Conservation (phyloP, 257 asterid genomes). For the Nicotiana obtusifolia region DNA sequence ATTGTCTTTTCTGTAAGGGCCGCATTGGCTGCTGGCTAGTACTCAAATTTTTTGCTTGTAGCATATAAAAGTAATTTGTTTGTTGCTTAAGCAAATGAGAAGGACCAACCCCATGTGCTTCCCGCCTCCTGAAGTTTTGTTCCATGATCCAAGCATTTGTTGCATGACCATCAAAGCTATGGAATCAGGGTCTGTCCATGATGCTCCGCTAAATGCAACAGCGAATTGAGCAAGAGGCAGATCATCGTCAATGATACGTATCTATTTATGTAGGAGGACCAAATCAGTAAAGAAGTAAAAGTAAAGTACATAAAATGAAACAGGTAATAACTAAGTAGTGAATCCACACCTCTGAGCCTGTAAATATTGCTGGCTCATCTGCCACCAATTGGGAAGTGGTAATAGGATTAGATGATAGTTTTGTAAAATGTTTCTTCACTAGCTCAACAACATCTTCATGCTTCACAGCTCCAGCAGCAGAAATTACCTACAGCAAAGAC, state of each 20-base stretch:
- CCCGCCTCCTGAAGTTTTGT: constrained; percentile 63
- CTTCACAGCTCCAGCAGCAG: constrained; percentile 81
- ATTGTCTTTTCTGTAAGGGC: neutral
- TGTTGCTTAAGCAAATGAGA: neutral
- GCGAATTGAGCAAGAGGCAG: constrained; percentile 74
- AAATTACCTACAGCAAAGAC: constrained; percentile 47
- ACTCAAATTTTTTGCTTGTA: neutral
- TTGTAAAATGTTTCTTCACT: constrained; percentile 61
- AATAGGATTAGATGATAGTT: constrained; percentile 50
- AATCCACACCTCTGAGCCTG: constrained; percentile 79
- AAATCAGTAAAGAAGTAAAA: neutral
- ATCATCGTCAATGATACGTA: constrained; percentile 82
- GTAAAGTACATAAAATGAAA: neutral
- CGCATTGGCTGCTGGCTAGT: neutral
- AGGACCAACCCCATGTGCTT: constrained; percentile 78
- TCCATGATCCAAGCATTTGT: constrained; percentile 80
- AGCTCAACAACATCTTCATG: constrained; percentile 80
- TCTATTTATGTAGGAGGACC: constrained; percentile 25
- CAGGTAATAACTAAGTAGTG: neutral
- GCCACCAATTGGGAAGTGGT: constrained; percentile 61
- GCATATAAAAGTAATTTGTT: neutral
- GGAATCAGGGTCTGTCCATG: constrained; percentile 92
- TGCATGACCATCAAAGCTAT: constrained; percentile 88
- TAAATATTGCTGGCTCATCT: constrained; percentile 66
- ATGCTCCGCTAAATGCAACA: constrained; percentile 84